Evolutionary conservation across 1,284 basidiomycete species (phyloP).

Genomic region (Austropuccinia psidii): DNA sequence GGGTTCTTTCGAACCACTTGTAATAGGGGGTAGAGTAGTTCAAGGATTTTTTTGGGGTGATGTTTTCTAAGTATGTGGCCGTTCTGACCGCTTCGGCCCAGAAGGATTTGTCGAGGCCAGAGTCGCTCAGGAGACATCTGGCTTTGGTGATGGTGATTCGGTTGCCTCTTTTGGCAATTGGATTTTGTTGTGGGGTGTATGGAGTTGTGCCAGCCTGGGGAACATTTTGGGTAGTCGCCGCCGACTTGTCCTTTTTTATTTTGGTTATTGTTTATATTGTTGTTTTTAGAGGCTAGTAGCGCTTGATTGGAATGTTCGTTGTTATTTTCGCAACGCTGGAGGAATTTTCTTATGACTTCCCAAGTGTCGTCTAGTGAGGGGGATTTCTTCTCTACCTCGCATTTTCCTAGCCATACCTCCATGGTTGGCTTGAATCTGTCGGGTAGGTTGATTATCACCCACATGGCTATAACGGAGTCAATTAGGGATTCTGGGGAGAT

Average conservation of each 20-base stretch:
- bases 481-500: too few species aligned
- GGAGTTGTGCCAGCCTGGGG: not conserved
- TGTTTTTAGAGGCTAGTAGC: not conserved
- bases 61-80: not conserved
- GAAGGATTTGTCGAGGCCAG: not conserved
- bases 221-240: not conserved
- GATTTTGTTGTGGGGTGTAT: not conserved
- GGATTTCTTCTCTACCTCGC: not conserved
- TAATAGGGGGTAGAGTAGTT: not conserved
- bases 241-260: too few species aligned
- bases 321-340: not conserved
- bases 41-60: constrained; percentile 34
- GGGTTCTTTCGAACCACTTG: not conserved
- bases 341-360: not conserved
- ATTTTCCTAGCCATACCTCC: not conserved
- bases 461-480: too few species aligned
- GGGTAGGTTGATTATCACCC: too few species aligned
- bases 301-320: not conserved
- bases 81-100: not conserved
- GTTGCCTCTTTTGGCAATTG: not conserved
- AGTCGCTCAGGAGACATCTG: not conserved
- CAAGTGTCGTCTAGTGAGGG: not conserved
- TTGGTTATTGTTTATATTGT: too few species aligned
- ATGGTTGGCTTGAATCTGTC: not conserved
- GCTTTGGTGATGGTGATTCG: not conserved